These are phyloP conservation scores for Xylaria sp. DNA, from an alignment of 2,329 filamentous ascomycete genomes.

Conservation along the genomic window DNA sequence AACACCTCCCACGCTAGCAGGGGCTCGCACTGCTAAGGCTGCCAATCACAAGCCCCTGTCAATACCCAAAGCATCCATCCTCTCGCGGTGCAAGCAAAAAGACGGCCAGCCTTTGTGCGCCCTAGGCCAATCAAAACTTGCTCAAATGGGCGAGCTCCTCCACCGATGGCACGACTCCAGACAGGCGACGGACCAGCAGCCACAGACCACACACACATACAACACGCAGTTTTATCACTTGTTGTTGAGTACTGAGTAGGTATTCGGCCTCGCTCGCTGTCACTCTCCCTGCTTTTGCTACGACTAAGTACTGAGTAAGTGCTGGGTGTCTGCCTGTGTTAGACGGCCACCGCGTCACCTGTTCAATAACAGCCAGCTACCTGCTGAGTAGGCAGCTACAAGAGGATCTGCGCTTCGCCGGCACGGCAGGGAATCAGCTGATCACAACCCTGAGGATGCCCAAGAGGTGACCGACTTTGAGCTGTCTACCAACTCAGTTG, in stretches of 20 bases:
- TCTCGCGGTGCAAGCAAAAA: constrained; percentile 23
- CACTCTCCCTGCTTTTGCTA: no score
- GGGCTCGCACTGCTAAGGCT: constrained; percentile 21
- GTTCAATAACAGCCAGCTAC: neutral
- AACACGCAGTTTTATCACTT: constrained; percentile 18
- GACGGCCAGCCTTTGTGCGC: constrained; percentile 34
- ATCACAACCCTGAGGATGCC: constrained; percentile 7
- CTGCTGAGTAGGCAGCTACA: neutral
- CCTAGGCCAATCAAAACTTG: constrained; percentile 54
- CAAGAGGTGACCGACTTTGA: neutral
- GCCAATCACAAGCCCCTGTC: constrained; percentile 27
- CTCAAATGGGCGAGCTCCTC: constrained; percentile 43
- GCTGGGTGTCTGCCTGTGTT: neutral
- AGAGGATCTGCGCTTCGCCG: constrained; percentile 8
- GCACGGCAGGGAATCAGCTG: constrained; percentile 23
- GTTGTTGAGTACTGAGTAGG: constrained; percentile 15
- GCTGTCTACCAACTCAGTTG: constrained; percentile 1
- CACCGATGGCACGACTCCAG: constrained; percentile 35
- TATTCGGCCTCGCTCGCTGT: neutral
- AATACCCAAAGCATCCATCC: constrained; percentile 27
- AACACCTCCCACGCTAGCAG: constrained; percentile 1
- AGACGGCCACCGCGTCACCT: constrained; percentile 6
- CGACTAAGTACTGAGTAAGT: no score
- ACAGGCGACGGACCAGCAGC: constrained; percentile 19
- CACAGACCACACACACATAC: constrained; percentile 18